A percentile compares a stretch with the other conserved stretches of the same genome.
Evolutionary conservation across 176 grass and related monocot genomes (phyloP).

Genomic region (Carex littledalei): DNA sequence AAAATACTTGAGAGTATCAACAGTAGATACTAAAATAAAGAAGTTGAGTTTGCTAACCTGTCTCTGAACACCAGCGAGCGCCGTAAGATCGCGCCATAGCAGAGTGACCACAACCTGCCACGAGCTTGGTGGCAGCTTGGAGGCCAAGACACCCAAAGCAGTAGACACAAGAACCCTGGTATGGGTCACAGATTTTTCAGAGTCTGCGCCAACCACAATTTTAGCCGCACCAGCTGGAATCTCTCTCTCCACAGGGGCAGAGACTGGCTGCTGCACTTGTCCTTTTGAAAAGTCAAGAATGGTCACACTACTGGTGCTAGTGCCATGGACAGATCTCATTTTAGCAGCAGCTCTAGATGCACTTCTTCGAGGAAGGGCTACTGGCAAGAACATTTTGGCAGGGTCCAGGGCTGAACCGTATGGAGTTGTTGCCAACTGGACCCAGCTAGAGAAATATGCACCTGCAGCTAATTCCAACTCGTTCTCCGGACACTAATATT

Average conservation of each 20-base stretch:
- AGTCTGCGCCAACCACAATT: constrained; percentile 79
- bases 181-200: constrained; percentile 91
- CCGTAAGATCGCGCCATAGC: constrained; percentile 54
- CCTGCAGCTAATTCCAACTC: constrained; percentile 71
- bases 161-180: constrained; percentile 83
- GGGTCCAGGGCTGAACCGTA: constrained; percentile 74
- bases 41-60: constrained; percentile 42
- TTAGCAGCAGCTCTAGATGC: constrained; percentile 91
- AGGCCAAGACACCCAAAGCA: constrained; percentile 85
- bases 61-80: constrained; percentile 90
- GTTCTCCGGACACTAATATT: constrained; percentile 69
- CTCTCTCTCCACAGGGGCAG: constrained; percentile 4
- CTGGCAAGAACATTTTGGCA: constrained; percentile 84
- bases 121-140: constrained; percentile 62
- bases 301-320: constrained; percentile 34
- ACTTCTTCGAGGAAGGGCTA: constrained; percentile 91
- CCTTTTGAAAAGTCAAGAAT: constrained; percentile 55
- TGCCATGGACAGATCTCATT: constrained; percentile 52
- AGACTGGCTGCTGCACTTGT: not conserved
- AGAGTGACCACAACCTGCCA: constrained; percentile 73
- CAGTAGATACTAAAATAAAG: not conserved
- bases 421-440: constrained; percentile 87
- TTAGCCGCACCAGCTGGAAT: constrained; percentile 36
- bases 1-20: not conserved
- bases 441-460: constrained; percentile 71